These are phyloP conservation scores for Venturiaceae sp. DNA, from an alignment of 2,329 filamentous ascomycete species.

Conservation along the genomic window DNA sequence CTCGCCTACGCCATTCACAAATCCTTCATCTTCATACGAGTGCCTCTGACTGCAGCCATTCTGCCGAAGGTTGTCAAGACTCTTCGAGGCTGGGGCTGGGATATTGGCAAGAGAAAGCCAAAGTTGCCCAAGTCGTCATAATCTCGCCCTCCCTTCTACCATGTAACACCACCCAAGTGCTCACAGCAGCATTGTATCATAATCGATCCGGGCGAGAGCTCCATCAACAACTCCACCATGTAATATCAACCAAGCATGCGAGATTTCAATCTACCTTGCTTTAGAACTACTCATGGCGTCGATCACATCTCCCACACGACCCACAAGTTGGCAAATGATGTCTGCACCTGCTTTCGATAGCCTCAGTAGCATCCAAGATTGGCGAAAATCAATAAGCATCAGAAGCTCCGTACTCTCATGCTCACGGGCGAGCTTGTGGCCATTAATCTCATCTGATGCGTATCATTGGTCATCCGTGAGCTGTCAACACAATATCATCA, in stretches of 20 bases:
- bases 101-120: conserved; percentile 70
- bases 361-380: not conserved
- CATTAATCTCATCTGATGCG: not conserved
- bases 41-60: conserved; percentile 81
- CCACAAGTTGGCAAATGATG: not conserved
- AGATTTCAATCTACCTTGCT: not conserved
- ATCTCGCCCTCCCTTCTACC: not conserved
- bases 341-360: not conserved
- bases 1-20: conserved; percentile 97
- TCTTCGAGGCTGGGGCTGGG: conserved; percentile 81
- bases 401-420: too few species aligned
- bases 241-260: not conserved
- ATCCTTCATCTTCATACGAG: conserved; percentile 91
- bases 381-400: not conserved
- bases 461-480: not conserved
- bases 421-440: not conserved
- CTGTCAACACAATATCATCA: not conserved
- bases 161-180: not conserved
- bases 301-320: not conserved
- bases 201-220: not conserved
- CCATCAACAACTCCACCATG: not conserved
- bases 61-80: conserved; percentile 91
- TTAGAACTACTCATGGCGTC: not conserved
- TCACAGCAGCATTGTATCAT: not conserved
- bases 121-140: conserved; percentile 12